Base-by-base conservation (phyloP, 352 stramenopile species). In the Discostella stelligera region DNA sequence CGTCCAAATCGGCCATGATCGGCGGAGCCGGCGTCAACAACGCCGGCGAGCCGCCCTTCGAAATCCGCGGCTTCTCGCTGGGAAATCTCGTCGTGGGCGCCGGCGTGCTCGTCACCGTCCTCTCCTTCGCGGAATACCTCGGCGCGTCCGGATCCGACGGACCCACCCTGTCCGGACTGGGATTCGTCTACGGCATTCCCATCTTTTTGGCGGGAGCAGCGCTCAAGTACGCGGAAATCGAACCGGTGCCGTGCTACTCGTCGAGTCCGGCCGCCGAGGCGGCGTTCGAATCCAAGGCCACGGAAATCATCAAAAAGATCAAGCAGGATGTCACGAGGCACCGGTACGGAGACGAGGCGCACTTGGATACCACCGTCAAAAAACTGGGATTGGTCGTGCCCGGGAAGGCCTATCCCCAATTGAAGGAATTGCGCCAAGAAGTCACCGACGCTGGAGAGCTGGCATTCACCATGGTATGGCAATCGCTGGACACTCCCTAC, bases 161-260 rank as follows among this genome's bases (percentile, higher is more conserved):
- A 68, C 71, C 87, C 25, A 86, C 80, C 56, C 71, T 93, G 11
- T 91, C 82, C 49, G 91, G 90, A 54, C 74, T 96, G 58, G 92
- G 92, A 32, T 96, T 96, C 77, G 90, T 96, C 0, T 96, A 96
- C 76, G 92, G 92, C 39, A 95, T 96, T 71, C 92, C 92, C 20
- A 88, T 95, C 39, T 88, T 92, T 44, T 83, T 96, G 41, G 91
- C 93, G 18, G 92, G 92, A 20, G 84, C 90, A 30, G 87, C 92
- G 0, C 79, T 96, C n/a, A 94, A 95, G 71, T 95, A 95, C 80
- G 91, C 91, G 27, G 91, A 95, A 77, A 93, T 95, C 63, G 79
- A 93, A 23, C 91, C 91, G 14, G 91, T 94, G n/a, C 85, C 84
- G 2, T 84, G 88, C 61, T 80, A 88, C 77, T 84, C 79, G 10